Conservation (phyloP, 1,284 basidiomycete genomes). For the Trichosporon sp. region DNA sequence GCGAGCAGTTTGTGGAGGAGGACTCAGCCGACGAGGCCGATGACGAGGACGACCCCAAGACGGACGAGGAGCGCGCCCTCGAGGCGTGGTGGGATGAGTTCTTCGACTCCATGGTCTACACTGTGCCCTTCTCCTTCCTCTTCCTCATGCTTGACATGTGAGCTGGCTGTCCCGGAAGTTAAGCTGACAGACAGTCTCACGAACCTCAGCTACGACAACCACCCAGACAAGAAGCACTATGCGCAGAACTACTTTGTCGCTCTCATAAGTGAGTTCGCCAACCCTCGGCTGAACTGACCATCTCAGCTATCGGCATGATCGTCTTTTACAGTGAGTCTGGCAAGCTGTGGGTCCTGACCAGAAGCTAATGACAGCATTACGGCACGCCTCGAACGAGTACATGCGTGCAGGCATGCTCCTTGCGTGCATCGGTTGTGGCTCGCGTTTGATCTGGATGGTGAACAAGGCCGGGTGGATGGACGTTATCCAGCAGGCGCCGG, state of each 20-base stretch:
- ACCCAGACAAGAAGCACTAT: slow-evolving; percentile 23
- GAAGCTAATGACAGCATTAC: slow-evolving; percentile 37
- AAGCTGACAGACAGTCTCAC: slow-evolving; percentile 26
- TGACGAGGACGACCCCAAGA: slow-evolving; percentile 19
- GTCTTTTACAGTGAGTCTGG: slow-evolving; percentile 47
- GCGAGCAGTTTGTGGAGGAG: slow-evolving; percentile 5
- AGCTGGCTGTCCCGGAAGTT: slow-evolving; percentile 27
- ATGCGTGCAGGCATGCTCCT: slow-evolving; percentile 42
- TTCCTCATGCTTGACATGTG: slow-evolving; percentile 55
- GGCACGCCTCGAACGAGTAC: slow-evolving; percentile 37
- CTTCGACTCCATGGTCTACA: slow-evolving; percentile 51
- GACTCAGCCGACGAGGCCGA: slow-evolving; percentile 21
- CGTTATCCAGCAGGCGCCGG: slow-evolving; percentile 52
- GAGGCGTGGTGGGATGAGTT: slow-evolving; percentile 50
- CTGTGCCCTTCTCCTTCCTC: slow-evolving; percentile 53
- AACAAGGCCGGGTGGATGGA: slow-evolving; percentile 51
- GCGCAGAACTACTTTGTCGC: slow-evolving; percentile 30
- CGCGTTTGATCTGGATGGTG: slow-evolving; percentile 55
- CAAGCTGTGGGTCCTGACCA: background rate
- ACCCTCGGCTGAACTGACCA: slow-evolving; percentile 12
- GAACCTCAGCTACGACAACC: slow-evolving; percentile 29
- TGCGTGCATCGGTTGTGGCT: slow-evolving; percentile 43
- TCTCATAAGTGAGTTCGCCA: slow-evolving; percentile 22
- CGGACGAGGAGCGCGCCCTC: slow-evolving; percentile 21
- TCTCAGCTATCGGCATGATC: slow-evolving; percentile 45